phyloP scores from a whole-genome alignment of 306 rosid genomes.

The Quercus suber region DNA sequence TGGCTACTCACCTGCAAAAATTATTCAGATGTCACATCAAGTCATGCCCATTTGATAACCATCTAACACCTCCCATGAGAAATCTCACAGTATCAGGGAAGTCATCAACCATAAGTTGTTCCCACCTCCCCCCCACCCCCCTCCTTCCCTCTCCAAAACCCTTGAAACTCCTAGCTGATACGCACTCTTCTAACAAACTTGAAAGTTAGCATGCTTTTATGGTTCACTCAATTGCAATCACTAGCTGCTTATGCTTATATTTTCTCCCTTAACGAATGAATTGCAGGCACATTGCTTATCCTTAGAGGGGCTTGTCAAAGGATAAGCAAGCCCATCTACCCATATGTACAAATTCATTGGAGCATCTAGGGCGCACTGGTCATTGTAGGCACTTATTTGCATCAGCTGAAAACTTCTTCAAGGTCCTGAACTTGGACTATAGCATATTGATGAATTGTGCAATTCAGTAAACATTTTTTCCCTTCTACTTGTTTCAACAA shows the following conservation, averaged over 20 bases:
- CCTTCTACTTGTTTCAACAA: neutral
- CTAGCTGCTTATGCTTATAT: neutral
- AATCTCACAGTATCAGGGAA: no score
- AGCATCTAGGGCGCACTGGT: neutral
- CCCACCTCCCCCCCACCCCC: no score
- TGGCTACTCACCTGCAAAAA: conserved; percentile 62
- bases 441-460: neutral
- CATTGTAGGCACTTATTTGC: neutral
- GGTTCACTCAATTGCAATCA: neutral
- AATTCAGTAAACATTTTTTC: neutral
- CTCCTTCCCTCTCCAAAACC: no score
- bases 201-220: no score
- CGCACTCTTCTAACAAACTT: no score
- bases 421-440: neutral
- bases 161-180: no score
- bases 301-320: no score
- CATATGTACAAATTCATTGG: neutral
- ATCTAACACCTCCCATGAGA: neutral
- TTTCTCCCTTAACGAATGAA: neutral
- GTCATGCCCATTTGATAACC: neutral
- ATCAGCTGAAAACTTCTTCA: conserved; percentile 1
- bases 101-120: no score
- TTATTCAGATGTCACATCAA: neutral
- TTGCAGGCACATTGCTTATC: no score
- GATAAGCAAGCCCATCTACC: no score